Conservation (phyloP, 2,329 filamentous ascomycete genomes). For the Monosporascus sp. region DNA sequence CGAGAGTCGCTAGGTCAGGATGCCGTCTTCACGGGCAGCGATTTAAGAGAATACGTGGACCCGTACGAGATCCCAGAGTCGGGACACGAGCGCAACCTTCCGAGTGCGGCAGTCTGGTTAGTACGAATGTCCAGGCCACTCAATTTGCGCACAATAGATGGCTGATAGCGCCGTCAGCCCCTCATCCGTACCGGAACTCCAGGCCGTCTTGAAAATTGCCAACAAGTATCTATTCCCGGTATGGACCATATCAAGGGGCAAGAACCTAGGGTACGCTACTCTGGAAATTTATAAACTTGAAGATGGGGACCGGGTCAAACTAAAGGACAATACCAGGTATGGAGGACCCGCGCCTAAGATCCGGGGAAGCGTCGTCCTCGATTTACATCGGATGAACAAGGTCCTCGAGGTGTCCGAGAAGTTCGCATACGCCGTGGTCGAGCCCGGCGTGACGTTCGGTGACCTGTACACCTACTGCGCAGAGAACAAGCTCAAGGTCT, state of each 20-base stretch:
- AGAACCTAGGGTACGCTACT: constrained; percentile 35
- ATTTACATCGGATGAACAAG: constrained; percentile 39
- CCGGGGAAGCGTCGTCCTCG: constrained; percentile 39
- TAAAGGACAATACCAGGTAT: constrained; percentile 28
- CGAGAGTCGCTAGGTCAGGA: constrained; percentile 30
- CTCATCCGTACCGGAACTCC: constrained; percentile 25
- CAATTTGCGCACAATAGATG: no score
- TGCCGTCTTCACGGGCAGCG: constrained; percentile 33
- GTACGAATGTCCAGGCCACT: background rate
- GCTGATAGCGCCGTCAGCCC: constrained; percentile 16
- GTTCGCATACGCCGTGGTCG: constrained; percentile 39
- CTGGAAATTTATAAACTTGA: background rate
- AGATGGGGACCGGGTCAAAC: background rate
- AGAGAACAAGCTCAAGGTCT: constrained; percentile 35
- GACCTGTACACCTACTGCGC: constrained; percentile 38
- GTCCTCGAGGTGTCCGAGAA: constrained; percentile 39
- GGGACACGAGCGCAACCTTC: constrained; percentile 32
- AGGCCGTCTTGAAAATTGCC: constrained; percentile 26
- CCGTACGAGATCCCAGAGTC: constrained; percentile 40
- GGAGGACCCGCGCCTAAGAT: constrained; percentile 43
- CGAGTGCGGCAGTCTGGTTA: constrained; percentile 38
- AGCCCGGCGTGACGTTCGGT: constrained; percentile 41
- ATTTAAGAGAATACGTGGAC: constrained; percentile 39
- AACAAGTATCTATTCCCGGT: constrained; percentile 24
- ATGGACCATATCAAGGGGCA: constrained; percentile 25